Base-by-base conservation (phyloP, 768 basidiomycete genomes). In the Coprinopsis cinerea region DNA sequence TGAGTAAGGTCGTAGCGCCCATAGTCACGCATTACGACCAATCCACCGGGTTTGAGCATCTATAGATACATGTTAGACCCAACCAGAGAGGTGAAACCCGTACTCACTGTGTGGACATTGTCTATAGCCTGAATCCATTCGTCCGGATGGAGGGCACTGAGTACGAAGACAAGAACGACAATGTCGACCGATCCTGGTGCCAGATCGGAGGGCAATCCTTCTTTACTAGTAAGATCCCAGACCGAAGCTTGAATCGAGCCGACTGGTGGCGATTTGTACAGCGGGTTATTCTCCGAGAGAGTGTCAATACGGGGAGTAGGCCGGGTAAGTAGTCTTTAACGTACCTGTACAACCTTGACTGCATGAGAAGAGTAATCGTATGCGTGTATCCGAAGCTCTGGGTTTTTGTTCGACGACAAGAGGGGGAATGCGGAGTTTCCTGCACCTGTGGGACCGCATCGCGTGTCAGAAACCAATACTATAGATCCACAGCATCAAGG, bases 361-460 rank as follows among this genome's bases (percentile, higher is more conserved):
- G 96, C 96, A 57, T 88, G 85, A 9, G 75, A 73, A 0, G 95
- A 89, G 63, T 93, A 99, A 66, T 99, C 96, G 58, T 88, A 94
- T 0, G 94, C 94, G 30, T 78, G 76, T 14, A 97, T 68, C 6
- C 64, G 63, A 5, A 98, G 77, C 0, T 78, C 63, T 0, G 90
- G 83, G 63, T 99, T 99, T 57, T 79, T 66, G 61, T 97, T 98
- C 26, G 78, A 67, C n/a, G 80, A 70, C 18, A 96, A 72, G 1
- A 99, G 71, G 0, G 96, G 96, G 59, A 93, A 96, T 1, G 92
- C 79, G 4, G 92, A 85, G 62, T 95, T 96, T n/a, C 96, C 96
- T 17, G 92, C 91, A 35, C 95, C 93, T 90, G 47, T 41, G 43
- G 27, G 32, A 34, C 49, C 39, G 41, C 40, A 30, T 10, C 24